phyloP scores from a whole-genome alignment of 805 yeast species.

The Lipomyces lipofer region DNA sequence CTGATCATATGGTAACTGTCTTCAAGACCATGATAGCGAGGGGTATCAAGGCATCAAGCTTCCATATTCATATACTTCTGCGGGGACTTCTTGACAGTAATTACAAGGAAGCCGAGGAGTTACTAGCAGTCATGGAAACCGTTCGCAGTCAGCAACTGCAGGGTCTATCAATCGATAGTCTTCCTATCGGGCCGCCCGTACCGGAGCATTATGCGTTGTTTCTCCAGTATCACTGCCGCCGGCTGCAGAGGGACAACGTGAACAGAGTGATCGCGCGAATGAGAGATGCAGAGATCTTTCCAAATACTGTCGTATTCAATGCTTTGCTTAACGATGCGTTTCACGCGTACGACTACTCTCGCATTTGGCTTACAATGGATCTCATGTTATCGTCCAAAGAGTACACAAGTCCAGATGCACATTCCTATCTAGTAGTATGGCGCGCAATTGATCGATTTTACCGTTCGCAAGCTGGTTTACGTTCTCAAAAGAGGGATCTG shows the following conservation, averaged over 20 bases:
- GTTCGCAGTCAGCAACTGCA: conserved; percentile 3
- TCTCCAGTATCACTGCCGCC: conserved; percentile 19
- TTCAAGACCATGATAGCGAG: conserved; percentile 5
- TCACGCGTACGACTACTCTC: conserved; percentile 6
- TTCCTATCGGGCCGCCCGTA: conserved; percentile 6
- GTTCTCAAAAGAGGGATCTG: neutral
- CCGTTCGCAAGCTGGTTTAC: conserved; percentile 2
- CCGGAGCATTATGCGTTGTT: conserved; percentile 25
- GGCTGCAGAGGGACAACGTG: conserved; percentile 7
- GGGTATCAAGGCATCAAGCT: conserved; percentile 7
- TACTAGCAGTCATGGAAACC: conserved; percentile 11
- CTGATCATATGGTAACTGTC: conserved; percentile 5
- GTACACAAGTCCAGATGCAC: conserved; percentile 12
- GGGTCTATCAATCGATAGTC: conserved; percentile 4
- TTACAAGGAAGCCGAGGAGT: conserved; percentile 4
- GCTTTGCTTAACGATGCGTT: conserved; percentile 13
- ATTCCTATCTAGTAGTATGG: conserved; percentile 21
- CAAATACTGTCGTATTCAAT: conserved; percentile 12
- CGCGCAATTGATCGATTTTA: conserved; percentile 9
- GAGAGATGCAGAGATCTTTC: conserved; percentile 11
- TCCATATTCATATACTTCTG: conserved; percentile 14
- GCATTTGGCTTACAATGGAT: conserved; percentile 4
- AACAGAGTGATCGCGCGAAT: conserved; percentile 13
- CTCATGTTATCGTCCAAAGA: neutral
- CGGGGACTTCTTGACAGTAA: conserved; percentile 9